Percentiles rank a stretch among this genome's conserved stretches.
Evolutionary conservation across 768 basidiomycete genomes (phyloP).

Genomic region (Obba rivulosa): DNA sequence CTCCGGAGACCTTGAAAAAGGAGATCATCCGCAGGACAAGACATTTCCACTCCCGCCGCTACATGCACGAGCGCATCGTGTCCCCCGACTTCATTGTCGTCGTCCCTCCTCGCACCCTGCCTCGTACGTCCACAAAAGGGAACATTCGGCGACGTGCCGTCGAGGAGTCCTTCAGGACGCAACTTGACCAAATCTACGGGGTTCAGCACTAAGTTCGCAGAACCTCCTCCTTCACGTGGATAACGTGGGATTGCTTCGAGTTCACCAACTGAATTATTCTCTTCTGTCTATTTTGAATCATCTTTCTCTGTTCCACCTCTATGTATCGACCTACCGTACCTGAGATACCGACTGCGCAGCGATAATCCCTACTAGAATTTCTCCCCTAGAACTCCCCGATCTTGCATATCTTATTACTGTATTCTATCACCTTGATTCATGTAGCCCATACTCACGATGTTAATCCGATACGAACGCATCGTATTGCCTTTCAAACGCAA

Average conservation of each 20-base stretch:
- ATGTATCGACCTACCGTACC: slow-evolving; percentile 1
- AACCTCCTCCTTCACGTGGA: background rate
- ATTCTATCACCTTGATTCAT: too few relatives aligned
- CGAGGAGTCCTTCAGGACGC: slow-evolving; percentile 55
- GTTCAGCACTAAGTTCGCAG: slow-evolving; percentile 2
- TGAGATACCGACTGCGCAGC: background rate
- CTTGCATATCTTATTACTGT: too few relatives aligned
- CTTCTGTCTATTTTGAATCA: background rate
- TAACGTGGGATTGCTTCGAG: background rate
- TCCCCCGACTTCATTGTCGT: slow-evolving; percentile 63
- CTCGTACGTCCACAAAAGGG: slow-evolving; percentile 75
- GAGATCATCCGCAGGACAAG: slow-evolving; percentile 73
- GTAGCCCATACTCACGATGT: too few relatives aligned
- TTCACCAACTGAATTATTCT: slow-evolving; percentile 3
- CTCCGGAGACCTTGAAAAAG: slow-evolving; percentile 60
- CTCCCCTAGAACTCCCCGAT: too few relatives aligned
- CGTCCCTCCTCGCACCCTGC: slow-evolving; percentile 58
- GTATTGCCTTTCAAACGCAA: too few relatives aligned
- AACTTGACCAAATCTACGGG: slow-evolving; percentile 56
- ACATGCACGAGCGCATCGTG: slow-evolving; percentile 74
- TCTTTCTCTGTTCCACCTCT: background rate
- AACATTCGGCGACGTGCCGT: slow-evolving; percentile 76
- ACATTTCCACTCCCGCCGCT: slow-evolving; percentile 68
- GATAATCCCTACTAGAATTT: too few relatives aligned
- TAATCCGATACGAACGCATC: too few relatives aligned